Evolutionary conservation across 768 basidiomycete genomes (phyloP).

Genomic region (Suillus paluster): DNA sequence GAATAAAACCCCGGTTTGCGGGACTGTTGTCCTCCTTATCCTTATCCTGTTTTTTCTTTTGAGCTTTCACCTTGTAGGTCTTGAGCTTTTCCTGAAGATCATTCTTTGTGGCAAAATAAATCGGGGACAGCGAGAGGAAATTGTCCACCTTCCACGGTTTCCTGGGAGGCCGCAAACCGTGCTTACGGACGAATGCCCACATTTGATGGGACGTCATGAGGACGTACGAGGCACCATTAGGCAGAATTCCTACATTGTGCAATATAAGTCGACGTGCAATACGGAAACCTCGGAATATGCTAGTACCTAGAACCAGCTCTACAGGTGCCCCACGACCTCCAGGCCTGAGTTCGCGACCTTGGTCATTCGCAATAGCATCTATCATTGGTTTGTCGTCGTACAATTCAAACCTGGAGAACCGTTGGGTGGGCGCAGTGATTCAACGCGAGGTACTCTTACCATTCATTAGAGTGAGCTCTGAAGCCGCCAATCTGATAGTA

Average conservation of each 20-base stretch:
- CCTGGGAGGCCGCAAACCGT: constrained; percentile 21
- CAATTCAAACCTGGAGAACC: constrained; percentile 27
- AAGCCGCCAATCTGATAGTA: constrained; percentile 36
- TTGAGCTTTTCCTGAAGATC: constrained; percentile 44
- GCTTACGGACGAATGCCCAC: constrained; percentile 22
- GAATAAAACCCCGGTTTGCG: constrained; percentile 43
- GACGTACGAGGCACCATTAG: constrained; percentile 48
- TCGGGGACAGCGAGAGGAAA: constrained; percentile 54
- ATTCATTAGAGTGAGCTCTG: constrained; percentile 33
- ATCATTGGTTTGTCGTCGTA: constrained; percentile 43
- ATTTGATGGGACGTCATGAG: constrained; percentile 43
- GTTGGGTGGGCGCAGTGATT: neutral
- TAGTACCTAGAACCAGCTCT: constrained; percentile 50
- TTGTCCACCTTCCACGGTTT: constrained; percentile 20
- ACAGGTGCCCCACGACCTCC: constrained; percentile 31
- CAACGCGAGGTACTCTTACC: constrained; percentile 15
- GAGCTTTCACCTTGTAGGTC: constrained; percentile 42
- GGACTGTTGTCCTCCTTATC: constrained; percentile 44
- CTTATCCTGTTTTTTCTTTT: constrained; percentile 30
- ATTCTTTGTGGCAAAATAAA: constrained; percentile 38
- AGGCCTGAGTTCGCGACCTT: constrained; percentile 36
- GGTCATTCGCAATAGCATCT: constrained; percentile 28
- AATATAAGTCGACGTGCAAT: neutral
- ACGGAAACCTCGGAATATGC: neutral
- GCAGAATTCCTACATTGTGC: constrained; percentile 44